phyloP scores from a whole-genome alignment of 768 basidiomycete genomes.

The Rhodotorula diobovata region DNA sequence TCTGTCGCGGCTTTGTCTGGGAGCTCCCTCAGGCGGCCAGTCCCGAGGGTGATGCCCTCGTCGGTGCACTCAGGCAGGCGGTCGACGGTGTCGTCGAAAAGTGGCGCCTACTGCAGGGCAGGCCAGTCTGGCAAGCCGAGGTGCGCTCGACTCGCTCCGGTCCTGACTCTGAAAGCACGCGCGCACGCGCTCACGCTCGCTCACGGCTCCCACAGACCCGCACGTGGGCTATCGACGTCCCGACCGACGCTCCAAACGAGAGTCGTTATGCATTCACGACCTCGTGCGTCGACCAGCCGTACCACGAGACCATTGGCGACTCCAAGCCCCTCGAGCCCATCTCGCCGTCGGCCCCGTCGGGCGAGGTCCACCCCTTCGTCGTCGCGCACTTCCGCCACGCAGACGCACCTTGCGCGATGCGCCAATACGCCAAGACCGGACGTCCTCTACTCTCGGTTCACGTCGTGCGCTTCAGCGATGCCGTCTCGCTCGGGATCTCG shows the following conservation, averaged over 20 bases:
- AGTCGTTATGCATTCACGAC: background rate
- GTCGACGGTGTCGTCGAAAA: background rate
- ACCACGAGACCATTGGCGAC: background rate
- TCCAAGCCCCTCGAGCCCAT: background rate
- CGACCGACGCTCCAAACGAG: background rate
- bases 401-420: accelerated
- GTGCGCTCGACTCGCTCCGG: background rate
- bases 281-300: background rate
- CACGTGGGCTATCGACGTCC: background rate
- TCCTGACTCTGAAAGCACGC: too few species aligned
- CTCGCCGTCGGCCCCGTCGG: background rate
- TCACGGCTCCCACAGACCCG: background rate
- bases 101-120: background rate
- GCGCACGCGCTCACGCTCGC: too few species aligned
- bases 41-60: background rate
- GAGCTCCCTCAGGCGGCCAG: background rate
- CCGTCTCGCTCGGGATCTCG: background rate
- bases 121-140: background rate
- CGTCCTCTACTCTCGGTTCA: background rate
- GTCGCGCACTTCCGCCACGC: background rate
- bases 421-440: background rate
- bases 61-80: background rate
- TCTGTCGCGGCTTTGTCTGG: background rate
- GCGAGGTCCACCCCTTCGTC: background rate
- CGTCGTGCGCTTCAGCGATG: background rate